Base-by-base conservation (phyloP, 192 early-diverging fungal genomes). In the Coemansia sp. region DNA sequence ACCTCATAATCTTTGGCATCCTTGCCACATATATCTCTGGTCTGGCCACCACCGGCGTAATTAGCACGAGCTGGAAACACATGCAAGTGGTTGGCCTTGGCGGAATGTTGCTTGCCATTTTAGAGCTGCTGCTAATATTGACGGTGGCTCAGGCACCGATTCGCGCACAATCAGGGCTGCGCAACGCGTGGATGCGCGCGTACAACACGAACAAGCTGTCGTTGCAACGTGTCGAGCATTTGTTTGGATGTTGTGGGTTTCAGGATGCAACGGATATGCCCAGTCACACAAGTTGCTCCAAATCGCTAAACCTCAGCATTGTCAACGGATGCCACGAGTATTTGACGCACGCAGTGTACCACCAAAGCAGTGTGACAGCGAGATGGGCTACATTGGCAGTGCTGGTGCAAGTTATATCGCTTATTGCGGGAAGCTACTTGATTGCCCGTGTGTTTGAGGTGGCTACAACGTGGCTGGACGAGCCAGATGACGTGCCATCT, bases 191-290 rank as follows among this genome's bases (percentile, higher is more conserved):
- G 86, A 43, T 58, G 2, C 70, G 65, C 14, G 70, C 69, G 1
- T 83, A 79, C 53, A 62, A 71, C 10, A 29, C 64, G 15, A 74
- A 84, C 41, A 74, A 60, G 1, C 60, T 68, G 6, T 22, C 69
- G 6, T 52, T 87, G 19, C 69, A 70, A 60, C 69, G 75, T 51
- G 24, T 84, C 12, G 77, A 87, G 65, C 73, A 76, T 24, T 55
- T 56, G 23, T 82, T 69, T 52, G 79, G 79, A 8, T 84, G 83
- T 41, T 82, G 83, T 49, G 83, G 83, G 22, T 84, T 84, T 41
- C 52, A 53, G 29, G 65, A 67, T 21, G 39, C 52, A 0, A 41
- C 32, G 0, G 73, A 82, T 43, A 70, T 80, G 67, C 75, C 83
- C 0, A 76, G 79, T 39, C 69, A 63, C 32, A 51, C 32, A 6